Conservation (phyloP, 2,329 filamentous ascomycete species). For the Fonsecaea pedrosoi region DNA sequence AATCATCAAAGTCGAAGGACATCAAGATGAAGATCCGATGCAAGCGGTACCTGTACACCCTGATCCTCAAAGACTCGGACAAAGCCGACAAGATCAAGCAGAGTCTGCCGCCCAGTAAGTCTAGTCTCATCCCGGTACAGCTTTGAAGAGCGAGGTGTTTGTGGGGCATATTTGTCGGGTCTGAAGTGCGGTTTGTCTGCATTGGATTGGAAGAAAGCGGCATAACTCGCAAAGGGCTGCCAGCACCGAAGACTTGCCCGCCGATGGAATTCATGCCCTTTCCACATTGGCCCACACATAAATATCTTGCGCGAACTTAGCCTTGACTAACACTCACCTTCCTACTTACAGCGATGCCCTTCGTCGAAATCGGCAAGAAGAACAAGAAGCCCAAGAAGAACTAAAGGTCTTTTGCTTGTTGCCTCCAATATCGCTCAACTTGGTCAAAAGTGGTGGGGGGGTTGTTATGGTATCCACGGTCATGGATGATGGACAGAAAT, state of each 20-base stretch:
- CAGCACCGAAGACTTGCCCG: background rate
- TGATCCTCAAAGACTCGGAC: slow-evolving; percentile 96
- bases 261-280: background rate
- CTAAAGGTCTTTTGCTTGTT: slow-evolving; percentile 13
- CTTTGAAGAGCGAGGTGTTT: slow-evolving; percentile 10
- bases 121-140: slow-evolving; percentile 3
- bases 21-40: slow-evolving; percentile 99
- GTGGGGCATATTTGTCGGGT: no score
- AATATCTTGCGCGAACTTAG: background rate
- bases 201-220: background rate
- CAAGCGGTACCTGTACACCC: slow-evolving; percentile 94
- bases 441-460: background rate
- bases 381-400: slow-evolving; percentile 42
- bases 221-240: no score
- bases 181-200: background rate
- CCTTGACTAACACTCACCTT: slow-evolving; percentile 19
- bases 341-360: slow-evolving; percentile 34
- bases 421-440: background rate
- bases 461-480: background rate
- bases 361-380: slow-evolving; percentile 41
- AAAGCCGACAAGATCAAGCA: slow-evolving; percentile 99
- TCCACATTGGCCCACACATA: background rate
- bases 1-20: slow-evolving; percentile 78
- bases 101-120: slow-evolving; percentile 92
- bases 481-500: background rate